These are phyloP conservation scores for Trypanosoma boissoni DNA, from an alignment of 208 protist genomes.

Conservation along the genomic window DNA sequence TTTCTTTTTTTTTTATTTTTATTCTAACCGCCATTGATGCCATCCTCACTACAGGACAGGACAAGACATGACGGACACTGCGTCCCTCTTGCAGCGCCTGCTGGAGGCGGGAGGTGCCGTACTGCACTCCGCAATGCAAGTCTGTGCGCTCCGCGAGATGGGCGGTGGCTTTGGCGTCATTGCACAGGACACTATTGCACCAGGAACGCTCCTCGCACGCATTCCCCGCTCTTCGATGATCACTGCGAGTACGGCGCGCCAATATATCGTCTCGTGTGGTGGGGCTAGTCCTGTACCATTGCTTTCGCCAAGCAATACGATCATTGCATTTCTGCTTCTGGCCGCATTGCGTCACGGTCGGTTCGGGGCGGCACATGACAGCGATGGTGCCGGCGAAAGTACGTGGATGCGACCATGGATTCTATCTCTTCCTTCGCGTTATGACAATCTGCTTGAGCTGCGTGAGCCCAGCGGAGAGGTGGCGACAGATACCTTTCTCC, in stretches of 20 bases:
- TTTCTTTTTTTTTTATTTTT: no score
- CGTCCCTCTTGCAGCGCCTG: slow-evolving; percentile 35
- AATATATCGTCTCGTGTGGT: slow-evolving; percentile 39
- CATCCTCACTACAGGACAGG: no score
- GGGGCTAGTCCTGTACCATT: slow-evolving; percentile 26
- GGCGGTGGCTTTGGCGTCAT: slow-evolving; percentile 82
- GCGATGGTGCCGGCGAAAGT: no score
- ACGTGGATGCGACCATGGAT: slow-evolving; percentile 77
- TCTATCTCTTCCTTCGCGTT: slow-evolving; percentile 49
- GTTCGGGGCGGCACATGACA: no score
- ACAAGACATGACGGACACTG: slow-evolving; percentile 27
- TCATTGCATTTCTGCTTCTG: slow-evolving; percentile 69
- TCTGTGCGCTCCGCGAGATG: slow-evolving; percentile 59
- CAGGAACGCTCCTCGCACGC: slow-evolving; percentile 40
- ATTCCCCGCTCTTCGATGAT: slow-evolving; percentile 72
- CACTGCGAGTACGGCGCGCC: slow-evolving; percentile 62
- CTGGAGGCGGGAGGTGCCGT: slow-evolving; percentile 62
- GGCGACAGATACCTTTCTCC: slow-evolving; percentile 16
- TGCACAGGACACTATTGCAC: slow-evolving; percentile 25
- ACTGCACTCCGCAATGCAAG: slow-evolving; percentile 43
- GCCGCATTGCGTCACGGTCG: slow-evolving; percentile 50
- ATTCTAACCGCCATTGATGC: no score
- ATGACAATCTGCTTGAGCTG: slow-evolving; percentile 86
- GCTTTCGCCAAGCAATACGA: slow-evolving; percentile 60
- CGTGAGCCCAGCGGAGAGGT: background rate